Evolutionary conservation across 2,329 filamentous ascomycete genomes (phyloP).

Genomic region (Nigrospora sphaerica): DNA sequence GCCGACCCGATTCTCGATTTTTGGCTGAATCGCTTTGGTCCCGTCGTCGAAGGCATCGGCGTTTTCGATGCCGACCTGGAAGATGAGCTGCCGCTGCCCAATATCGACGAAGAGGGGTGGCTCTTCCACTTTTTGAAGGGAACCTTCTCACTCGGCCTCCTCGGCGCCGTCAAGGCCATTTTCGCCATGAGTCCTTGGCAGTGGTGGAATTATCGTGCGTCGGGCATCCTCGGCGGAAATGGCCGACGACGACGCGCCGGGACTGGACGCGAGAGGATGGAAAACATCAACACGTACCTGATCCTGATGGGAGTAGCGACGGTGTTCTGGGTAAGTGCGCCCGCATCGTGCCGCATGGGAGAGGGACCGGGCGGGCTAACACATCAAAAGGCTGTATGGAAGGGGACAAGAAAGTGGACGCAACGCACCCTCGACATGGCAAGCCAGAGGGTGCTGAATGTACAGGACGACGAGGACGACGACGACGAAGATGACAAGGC

Average conservation of each 20-base stretch:
- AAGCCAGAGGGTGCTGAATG: slow-evolving; percentile 75
- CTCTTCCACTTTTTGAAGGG: slow-evolving; percentile 81
- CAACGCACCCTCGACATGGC: slow-evolving; percentile 66
- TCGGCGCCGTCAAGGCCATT: slow-evolving; percentile 78
- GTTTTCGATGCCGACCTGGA: slow-evolving; percentile 32
- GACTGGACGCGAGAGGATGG: slow-evolving; percentile 69
- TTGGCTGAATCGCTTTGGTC: slow-evolving; percentile 71
- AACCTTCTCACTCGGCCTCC: slow-evolving; percentile 77
- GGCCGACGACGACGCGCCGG: slow-evolving; percentile 45
- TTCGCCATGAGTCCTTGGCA: slow-evolving; percentile 68
- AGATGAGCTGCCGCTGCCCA: slow-evolving; percentile 9
- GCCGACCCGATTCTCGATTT: slow-evolving; percentile 89
- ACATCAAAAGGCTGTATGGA: slow-evolving; percentile 63
- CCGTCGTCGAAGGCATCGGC: slow-evolving; percentile 35
- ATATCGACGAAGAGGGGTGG: slow-evolving; percentile 49
- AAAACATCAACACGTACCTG: slow-evolving; percentile 72
- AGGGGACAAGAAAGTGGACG: slow-evolving; percentile 68
- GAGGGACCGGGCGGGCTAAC: no score
- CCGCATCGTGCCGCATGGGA: no score
- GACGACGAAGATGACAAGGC: slow-evolving; percentile 33
- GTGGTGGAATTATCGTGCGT: slow-evolving; percentile 66
- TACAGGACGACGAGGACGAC: slow-evolving; percentile 53
- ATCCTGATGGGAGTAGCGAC: slow-evolving; percentile 74
- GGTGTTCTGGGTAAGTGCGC: slow-evolving; percentile 62
- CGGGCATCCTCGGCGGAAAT: slow-evolving; percentile 45